Evolutionary conservation across 768 basidiomycete species (phyloP).

Genomic region (Asterophora parasitica): DNA sequence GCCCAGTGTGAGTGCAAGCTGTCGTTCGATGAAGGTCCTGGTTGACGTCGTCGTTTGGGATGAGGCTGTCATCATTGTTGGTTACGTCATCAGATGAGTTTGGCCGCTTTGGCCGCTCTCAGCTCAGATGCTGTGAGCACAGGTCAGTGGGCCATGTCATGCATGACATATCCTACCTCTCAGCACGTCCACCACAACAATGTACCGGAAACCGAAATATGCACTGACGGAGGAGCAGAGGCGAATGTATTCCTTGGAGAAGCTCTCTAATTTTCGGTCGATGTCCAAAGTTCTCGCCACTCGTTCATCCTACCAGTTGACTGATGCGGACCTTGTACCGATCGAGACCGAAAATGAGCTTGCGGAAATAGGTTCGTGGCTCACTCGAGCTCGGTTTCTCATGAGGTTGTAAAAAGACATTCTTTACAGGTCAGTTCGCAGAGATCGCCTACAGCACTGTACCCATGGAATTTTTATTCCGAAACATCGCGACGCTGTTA

Average conservation of each 20-base stretch:
- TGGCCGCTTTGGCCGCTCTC: too few species aligned
- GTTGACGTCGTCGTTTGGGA: too few species aligned
- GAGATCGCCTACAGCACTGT: slow-evolving; percentile 45
- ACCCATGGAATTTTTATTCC: slow-evolving; percentile 38
- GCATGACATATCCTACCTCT: too few species aligned
- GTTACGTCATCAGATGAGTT: too few species aligned
- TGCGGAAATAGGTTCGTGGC: slow-evolving; percentile 37
- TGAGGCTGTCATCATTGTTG: too few species aligned
- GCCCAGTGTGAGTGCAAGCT: too few species aligned
- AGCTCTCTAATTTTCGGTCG: slow-evolving; percentile 51
- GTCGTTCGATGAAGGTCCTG: too few species aligned
- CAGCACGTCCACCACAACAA: neutral
- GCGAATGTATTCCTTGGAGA: slow-evolving; percentile 49
- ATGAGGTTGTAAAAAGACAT: neutral
- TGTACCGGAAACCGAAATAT: slow-evolving; percentile 5
- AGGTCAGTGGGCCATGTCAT: too few species aligned
- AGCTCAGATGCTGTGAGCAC: too few species aligned
- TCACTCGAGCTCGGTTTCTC: neutral
- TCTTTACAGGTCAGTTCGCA: slow-evolving; percentile 45
- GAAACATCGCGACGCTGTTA: slow-evolving; percentile 33
- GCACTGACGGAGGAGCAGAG: slow-evolving; percentile 36
- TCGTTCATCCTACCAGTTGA: slow-evolving; percentile 39
- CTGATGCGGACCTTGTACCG: slow-evolving; percentile 34
- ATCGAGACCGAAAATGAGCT: slow-evolving; percentile 34
- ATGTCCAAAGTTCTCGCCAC: slow-evolving; percentile 45